phyloP scores from a whole-genome alignment of 805 yeast genomes.

The Candida arabinofermentans region DNA sequence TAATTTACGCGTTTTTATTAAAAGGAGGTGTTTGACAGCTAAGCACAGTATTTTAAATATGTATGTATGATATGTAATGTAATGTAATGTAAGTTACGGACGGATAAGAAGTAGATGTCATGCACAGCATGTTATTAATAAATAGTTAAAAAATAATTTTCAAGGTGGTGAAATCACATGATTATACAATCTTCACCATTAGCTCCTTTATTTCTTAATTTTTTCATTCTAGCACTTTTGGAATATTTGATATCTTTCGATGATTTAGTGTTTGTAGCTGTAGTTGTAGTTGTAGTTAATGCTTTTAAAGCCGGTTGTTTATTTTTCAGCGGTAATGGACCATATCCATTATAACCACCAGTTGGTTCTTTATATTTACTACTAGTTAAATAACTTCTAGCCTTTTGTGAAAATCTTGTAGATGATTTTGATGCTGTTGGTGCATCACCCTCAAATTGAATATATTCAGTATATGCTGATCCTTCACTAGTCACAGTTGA shows the following conservation, averaged over 20 bases:
- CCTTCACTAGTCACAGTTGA: background rate
- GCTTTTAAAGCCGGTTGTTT: background rate
- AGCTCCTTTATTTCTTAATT: constrained; percentile 10
- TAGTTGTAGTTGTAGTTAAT: background rate
- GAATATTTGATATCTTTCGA: constrained; percentile 1
- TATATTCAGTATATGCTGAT: background rate
- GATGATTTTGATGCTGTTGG: background rate
- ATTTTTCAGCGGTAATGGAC: background rate
- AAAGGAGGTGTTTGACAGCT: no score
- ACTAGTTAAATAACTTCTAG: constrained; percentile 4
- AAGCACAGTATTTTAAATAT: no score
- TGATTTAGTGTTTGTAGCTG: background rate
- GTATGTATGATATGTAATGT: no score
- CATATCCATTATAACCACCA: background rate
- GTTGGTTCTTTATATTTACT: background rate
- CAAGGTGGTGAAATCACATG: constrained; percentile 20
- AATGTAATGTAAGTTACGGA: no score
- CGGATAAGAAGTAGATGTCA: no score
- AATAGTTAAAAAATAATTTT: background rate
- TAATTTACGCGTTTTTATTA: no score
- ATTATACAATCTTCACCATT: constrained; percentile 30
- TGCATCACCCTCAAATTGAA: background rate
- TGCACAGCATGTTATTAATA: no score
- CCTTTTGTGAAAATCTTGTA: constrained; percentile 3
- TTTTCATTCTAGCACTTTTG: constrained; percentile 7